Evolutionary conservation across 2,329 filamentous ascomycete species (phyloP), one percentile per base, ranked within the genome.

Genomic region (Sclerotiophoma versabilis): DNA sequence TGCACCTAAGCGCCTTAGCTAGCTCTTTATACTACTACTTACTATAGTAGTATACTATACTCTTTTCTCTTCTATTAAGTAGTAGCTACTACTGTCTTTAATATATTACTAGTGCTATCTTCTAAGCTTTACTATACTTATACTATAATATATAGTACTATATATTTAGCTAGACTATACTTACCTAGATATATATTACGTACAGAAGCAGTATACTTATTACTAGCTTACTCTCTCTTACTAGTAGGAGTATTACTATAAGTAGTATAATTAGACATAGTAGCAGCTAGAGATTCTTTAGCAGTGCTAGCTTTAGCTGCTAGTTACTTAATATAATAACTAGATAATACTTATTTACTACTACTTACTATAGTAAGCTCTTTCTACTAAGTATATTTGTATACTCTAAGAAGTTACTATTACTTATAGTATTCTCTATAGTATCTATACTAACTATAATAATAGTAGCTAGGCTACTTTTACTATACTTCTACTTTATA

Each of bases 1-100:
- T 17, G 32, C 47, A 65, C 11, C 33, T 20, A n/a, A 62, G 33
- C 46, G 38, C 34, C 9, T 48, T 19, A 2, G 39, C 54, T 20
- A 65, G 36, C 11, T 30, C 5, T 26, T 65, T 26, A 29, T 38
- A 59, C 45, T 59, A 30, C 42, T 9, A 22, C 26, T 55, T 58
- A 29, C 54, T 62, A 3, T 22, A 26, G 44, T 44, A 59, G 41
- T 65, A 65, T 33, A 64, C 58, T 42, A 60, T 58, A 15, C 52
- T 34, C 34, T 61, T 60, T 39, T 57, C 33, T 42, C 14, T n/a
- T 10, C 9, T 43, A 29, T 39, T 4, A 17, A n/a, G 44, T 20
- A 62, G 49, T 39, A 27, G 5, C 12, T 23, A 11, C 26, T 45
- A 25, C 14, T 17, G n/a, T 5, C n/a, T 14, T 19, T 14, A 10